These are phyloP conservation scores for Oryza officinalis DNA, from an alignment of 176 grass and related monocot genomes.

Conservation along the genomic window DNA sequence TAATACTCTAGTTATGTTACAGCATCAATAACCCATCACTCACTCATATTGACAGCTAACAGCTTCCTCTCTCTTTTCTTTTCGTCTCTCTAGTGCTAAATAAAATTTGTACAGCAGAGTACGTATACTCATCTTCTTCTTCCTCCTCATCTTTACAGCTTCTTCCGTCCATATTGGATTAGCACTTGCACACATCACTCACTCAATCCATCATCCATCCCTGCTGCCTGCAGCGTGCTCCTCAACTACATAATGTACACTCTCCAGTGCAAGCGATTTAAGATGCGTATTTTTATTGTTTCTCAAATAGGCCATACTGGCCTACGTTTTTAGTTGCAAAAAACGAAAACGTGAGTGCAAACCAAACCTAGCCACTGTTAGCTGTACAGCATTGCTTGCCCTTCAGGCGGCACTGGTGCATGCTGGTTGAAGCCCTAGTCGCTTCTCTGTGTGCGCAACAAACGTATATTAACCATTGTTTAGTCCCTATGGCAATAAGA, in stretches of 20 bases:
- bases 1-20: constrained; percentile 39
- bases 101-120: constrained; percentile 61
- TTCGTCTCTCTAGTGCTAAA: constrained; percentile 46
- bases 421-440: constrained; percentile 60
- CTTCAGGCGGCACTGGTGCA: constrained; percentile 45
- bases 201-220: constrained; percentile 20
- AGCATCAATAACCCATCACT: constrained; percentile 34
- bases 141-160: constrained; percentile 60
- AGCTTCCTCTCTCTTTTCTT: constrained; percentile 29
- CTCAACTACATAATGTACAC: constrained; percentile 72
- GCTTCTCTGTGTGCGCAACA: constrained; percentile 59
- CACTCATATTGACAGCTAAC: constrained; percentile 43
- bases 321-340: constrained; percentile 43
- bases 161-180: constrained; percentile 30
- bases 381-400: constrained; percentile 62
- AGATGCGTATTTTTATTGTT: constrained; percentile 46
- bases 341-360: constrained; percentile 49
- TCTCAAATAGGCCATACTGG: constrained; percentile 28
- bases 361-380: constrained; percentile 67
- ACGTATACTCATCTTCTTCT: constrained; percentile 32
- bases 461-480: not conserved
- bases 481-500: not conserved
- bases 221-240: not conserved
- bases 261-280: constrained; percentile 35
- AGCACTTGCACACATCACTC: constrained; percentile 25